A percentile compares a stretch with the other conserved stretches of the same genome.
Evolutionary conservation across 371 early-diverging fungal genomes (phyloP).

Genomic region (Saksenaea vasiformis): DNA sequence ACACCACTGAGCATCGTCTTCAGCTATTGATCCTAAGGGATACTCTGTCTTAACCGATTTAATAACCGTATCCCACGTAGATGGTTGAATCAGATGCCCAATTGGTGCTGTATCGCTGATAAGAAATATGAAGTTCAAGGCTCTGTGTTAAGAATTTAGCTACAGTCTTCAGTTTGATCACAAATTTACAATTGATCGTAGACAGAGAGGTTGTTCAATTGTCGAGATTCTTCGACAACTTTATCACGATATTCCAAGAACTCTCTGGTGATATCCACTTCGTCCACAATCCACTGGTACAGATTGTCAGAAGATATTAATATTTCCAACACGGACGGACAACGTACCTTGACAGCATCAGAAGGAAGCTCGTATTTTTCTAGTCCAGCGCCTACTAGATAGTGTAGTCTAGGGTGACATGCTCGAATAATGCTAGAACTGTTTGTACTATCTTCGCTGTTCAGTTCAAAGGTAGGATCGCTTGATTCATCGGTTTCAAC

Average conservation of each 20-base stretch:
- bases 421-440: not conserved
- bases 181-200: not conserved
- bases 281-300: not conserved
- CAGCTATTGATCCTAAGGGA: not conserved
- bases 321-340: not conserved
- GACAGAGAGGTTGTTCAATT: not conserved
- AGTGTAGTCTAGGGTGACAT: not conserved
- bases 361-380: not conserved
- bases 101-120: conserved; percentile 2
- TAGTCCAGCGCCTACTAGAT: not conserved
- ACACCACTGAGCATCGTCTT: conserved; percentile 1
- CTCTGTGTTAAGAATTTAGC: not conserved
- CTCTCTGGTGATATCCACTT: not conserved
- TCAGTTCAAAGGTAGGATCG: not conserved
- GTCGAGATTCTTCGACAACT: not conserved
- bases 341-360: conserved; percentile 1
- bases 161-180: not conserved
- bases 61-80: not conserved
- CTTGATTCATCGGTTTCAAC: not conserved
- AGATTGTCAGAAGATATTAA: not conserved
- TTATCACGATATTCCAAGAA: not conserved
- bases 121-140: not conserved
- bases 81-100: not conserved
- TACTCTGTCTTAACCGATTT: not conserved
- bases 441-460: not conserved